Percentiles rank a stretch among this genome's conserved stretches.
Evolutionary conservation across 768 basidiomycete genomes (phyloP).

Genomic region (Termitomyces sp.): DNA sequence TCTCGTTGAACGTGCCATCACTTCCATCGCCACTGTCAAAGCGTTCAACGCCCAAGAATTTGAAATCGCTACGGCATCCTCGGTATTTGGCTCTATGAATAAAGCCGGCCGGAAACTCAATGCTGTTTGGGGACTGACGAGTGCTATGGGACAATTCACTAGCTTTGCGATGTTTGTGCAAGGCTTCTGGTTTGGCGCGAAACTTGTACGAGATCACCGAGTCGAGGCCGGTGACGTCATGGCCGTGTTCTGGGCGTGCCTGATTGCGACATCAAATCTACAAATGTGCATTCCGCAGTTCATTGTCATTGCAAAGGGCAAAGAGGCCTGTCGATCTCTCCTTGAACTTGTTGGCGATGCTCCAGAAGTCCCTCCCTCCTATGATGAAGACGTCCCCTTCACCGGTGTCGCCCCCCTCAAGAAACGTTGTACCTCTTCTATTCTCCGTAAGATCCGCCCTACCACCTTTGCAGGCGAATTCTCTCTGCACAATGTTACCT

Average conservation of each 20-base stretch:
- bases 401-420: neutral
- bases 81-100: conserved; percentile 39
- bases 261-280: conserved; percentile 83
- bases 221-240: conserved; percentile 74
- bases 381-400: conserved; percentile 1
- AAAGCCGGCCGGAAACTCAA: conserved; percentile 48
- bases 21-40: conserved; percentile 86
- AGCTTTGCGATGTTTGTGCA: conserved; percentile 93
- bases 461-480: conserved; percentile 67
- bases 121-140: conserved; percentile 70
- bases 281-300: conserved; percentile 84
- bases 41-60: conserved; percentile 74
- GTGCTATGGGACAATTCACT: conserved; percentile 70
- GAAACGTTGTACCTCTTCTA: conserved; percentile 30
- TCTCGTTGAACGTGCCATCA: conserved; percentile 68
- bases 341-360: conserved; percentile 52
- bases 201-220: conserved; percentile 76
- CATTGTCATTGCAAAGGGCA: conserved; percentile 75
- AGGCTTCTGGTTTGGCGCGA: conserved; percentile 93
- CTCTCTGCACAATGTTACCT: conserved; percentile 64
- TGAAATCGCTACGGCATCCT: conserved; percentile 38
- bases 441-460: conserved; percentile 64
- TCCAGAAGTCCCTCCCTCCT: conserved; percentile 16
- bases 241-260: conserved; percentile 97
- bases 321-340: conserved; percentile 69